Evolutionary conservation across 108 stramenopile species (phyloP).

Genomic region (Schizochytrium sp.): DNA sequence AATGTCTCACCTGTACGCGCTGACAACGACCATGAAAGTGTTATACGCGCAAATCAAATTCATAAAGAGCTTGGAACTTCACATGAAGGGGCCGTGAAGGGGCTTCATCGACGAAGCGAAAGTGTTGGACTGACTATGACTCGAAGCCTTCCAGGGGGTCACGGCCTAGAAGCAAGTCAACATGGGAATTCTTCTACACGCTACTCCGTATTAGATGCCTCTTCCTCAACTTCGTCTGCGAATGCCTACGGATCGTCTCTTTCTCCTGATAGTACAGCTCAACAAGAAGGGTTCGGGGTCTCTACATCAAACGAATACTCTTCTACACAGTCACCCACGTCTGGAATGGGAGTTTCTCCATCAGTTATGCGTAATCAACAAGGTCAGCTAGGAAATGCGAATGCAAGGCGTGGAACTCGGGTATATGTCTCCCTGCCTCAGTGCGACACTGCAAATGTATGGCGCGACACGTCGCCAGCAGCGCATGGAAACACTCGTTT

Average conservation of each 20-base stretch:
- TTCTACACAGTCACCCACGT: background rate
- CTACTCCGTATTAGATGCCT: too few relatives aligned
- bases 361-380: background rate
- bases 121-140: too few relatives aligned
- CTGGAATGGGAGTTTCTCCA: background rate
- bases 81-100: too few relatives aligned
- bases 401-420: background rate
- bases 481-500: background rate
- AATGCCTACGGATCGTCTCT: too few relatives aligned
- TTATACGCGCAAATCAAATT: too few relatives aligned
- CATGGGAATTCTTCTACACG: background rate
- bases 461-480: background rate
- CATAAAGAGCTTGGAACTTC: too few relatives aligned
- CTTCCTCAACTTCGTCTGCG: too few relatives aligned
- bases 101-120: too few relatives aligned
- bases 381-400: background rate
- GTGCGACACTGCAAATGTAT: background rate
- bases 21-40: too few relatives aligned
- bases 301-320: too few relatives aligned
- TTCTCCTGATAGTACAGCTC: too few relatives aligned
- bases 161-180: background rate
- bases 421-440: conserved; percentile 24
- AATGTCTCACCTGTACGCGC: background rate
- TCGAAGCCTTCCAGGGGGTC: background rate
- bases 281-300: too few relatives aligned